Base-by-base conservation (phyloP, 257 asterid genomes). In the Przewalskia tangutica region DNA sequence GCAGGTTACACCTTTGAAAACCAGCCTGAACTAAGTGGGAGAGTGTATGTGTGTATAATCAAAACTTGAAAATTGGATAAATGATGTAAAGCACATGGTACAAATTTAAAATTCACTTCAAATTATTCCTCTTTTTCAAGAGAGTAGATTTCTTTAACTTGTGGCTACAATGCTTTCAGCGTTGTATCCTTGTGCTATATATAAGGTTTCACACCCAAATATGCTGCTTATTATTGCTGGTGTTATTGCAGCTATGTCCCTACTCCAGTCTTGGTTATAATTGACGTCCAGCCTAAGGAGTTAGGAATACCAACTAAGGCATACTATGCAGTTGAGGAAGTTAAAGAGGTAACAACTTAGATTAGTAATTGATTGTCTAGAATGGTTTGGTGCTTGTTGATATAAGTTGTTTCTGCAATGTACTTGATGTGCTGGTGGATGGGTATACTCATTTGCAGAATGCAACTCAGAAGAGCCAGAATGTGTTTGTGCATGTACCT, bases 381-480 rank as follows among this genome's bases (percentile, higher is more conserved):
- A 48, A 46, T 42, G 1, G 79, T 20, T 23, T 23, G 8, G 79
- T 73, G 79, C 79, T 73, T 73, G 59, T 23, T 18, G 78, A 71
- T 18, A 46, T 20, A 71, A 46, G 7, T 12, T 73, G 59, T 44
- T 58, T 70, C 67, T 20, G 16, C 77, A 27, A 44, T 36, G 82
- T 70, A 48, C 65, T 55, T 55, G 70, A 65, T 83, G 79, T 64
- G 58, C 84, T 84, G 70, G 62, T 82, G 65, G 62, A 32, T 86
- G 55, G 38, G 5, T 70, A 48, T 56, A 77, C 1, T 27, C n/a
- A 27, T 68, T 86, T 91, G 89, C 94, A 93, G 97, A 93, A 93
- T 78, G 97, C 99, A 44, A 94, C 99, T 63, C 98, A 95, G 86
- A 95, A 94, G 87, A 95, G 99, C 89, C 98, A 95, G 89, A 94